Evolutionary conservation across 163 green algal genomes (phyloP).

Genomic region (Prototheca wickerhamii): DNA sequence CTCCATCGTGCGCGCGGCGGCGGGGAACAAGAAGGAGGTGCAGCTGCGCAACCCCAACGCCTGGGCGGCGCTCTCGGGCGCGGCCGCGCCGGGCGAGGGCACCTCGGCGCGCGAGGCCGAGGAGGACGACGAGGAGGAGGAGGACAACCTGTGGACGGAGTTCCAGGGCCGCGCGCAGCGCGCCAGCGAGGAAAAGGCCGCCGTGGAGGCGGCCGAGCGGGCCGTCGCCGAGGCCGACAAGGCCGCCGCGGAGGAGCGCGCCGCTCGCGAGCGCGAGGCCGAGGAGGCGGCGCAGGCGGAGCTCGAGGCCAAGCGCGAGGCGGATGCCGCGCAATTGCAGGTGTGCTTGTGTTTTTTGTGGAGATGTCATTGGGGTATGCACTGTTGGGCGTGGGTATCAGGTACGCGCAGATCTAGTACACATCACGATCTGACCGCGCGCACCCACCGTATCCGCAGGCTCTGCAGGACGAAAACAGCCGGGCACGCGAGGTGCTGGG

Average conservation of each 20-base stretch:
- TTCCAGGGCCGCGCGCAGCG: slow-evolving; percentile 38
- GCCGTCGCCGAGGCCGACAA: slow-evolving; percentile 12
- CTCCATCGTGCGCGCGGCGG: slow-evolving; percentile 12
- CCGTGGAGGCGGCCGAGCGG: background rate
- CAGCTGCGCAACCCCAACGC: slow-evolving; percentile 34
- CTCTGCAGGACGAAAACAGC: background rate
- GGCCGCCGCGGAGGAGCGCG: too few species aligned
- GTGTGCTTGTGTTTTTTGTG: slow-evolving; percentile 1
- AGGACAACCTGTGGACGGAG: slow-evolving; percentile 41
- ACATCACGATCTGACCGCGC: background rate
- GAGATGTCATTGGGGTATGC: background rate
- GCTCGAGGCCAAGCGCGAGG: slow-evolving; percentile 22
- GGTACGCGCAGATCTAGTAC: too few species aligned
- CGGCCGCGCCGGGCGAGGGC: slow-evolving; percentile 1
- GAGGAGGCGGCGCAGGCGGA: slow-evolving; percentile 1
- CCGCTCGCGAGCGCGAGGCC: slow-evolving; percentile 4
- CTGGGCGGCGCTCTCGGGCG: slow-evolving; percentile 29
- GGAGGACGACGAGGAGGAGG: slow-evolving; percentile 17
- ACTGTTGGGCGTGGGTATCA: too few species aligned
- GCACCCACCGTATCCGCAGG: background rate
- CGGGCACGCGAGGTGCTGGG: background rate
- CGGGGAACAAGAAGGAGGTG: slow-evolving; percentile 26
- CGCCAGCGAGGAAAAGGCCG: background rate
- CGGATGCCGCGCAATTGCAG: slow-evolving; percentile 30
- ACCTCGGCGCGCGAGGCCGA: background rate